Evolutionary conservation across 2,329 filamentous ascomycete genomes (phyloP).

Genomic region (Cladosporium phlei): DNA sequence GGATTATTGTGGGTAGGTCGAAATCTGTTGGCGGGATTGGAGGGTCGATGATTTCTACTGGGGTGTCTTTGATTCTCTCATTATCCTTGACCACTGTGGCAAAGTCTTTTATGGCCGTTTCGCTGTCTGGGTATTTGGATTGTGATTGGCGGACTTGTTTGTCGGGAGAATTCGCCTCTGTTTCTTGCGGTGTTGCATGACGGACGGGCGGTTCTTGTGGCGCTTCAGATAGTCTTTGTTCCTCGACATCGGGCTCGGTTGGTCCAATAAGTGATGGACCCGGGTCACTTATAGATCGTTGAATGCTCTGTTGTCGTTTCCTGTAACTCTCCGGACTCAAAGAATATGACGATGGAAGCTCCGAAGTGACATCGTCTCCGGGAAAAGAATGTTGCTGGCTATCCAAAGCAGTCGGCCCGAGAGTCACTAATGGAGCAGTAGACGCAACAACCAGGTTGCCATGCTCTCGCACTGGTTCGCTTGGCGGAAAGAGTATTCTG

Average conservation of each 20-base stretch:
- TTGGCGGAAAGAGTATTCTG: not conserved
- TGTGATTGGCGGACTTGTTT: no score
- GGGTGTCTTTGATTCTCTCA: not conserved
- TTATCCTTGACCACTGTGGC: not conserved
- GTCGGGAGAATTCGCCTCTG: no score
- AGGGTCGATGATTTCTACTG: not conserved
- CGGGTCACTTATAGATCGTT: constrained; percentile 23
- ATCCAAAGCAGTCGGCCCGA: no score
- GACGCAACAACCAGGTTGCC: not conserved
- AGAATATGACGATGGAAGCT: constrained; percentile 33
- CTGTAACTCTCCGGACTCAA: constrained; percentile 23
- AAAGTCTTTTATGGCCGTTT: constrained; percentile 2
- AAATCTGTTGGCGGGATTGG: not conserved
- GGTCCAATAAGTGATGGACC: constrained; percentile 12
- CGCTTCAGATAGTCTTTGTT: no score
- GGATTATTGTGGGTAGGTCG: constrained; percentile 16
- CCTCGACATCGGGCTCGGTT: constrained; percentile 2
- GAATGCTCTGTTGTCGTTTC: constrained; percentile 14
- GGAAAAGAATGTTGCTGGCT: not conserved
- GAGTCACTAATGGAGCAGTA: no score
- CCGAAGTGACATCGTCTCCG: constrained; percentile 22
- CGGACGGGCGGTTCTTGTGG: no score
- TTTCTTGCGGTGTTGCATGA: no score
- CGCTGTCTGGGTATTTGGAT: not conserved
- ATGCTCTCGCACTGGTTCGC: not conserved